phyloP scores from a whole-genome alignment of 2,329 filamentous ascomycete species.

The Sarocladium kiliense region DNA sequence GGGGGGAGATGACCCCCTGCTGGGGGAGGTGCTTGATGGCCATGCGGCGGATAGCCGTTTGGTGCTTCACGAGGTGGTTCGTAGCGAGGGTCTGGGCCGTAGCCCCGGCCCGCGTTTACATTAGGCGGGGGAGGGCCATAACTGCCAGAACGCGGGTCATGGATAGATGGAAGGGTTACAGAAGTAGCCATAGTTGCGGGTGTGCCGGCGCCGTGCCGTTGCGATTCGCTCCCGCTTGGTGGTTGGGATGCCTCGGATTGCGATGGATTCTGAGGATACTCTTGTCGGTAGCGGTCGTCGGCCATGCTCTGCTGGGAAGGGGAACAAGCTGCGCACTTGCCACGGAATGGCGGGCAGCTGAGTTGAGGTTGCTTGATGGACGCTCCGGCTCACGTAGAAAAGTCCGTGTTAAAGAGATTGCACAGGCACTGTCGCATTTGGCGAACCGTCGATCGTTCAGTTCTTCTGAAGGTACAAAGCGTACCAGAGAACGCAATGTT shows the following conservation, averaged over 20 bases:
- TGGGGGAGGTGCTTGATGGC: constrained; percentile 16
- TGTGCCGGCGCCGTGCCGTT: constrained; percentile 14
- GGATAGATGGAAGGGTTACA: constrained; percentile 45
- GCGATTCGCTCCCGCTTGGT: not conserved
- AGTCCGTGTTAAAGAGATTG: not conserved
- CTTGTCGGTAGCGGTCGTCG: constrained; percentile 32
- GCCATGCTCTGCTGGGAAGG: constrained; percentile 29
- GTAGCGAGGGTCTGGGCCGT: constrained; percentile 31
- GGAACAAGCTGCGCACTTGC: not conserved
- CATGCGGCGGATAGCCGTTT: constrained; percentile 39
- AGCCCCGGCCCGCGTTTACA: constrained; percentile 23
- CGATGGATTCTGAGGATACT: constrained; percentile 26
- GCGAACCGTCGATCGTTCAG: not conserved
- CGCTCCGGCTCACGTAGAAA: not conserved
- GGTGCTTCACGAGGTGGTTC: constrained; percentile 35
- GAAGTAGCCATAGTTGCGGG: constrained; percentile 35
- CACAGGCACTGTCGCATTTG: constrained; percentile 2
- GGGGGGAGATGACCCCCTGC: constrained; percentile 29
- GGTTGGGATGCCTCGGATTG: not conserved
- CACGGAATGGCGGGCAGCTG: constrained; percentile 1
- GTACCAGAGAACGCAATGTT: no score
- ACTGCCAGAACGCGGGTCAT: constrained; percentile 34
- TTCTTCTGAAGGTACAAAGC: not conserved
- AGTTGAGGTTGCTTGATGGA: not conserved
- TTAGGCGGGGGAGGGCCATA: constrained; percentile 27